Evolutionary conservation across 2,329 filamentous ascomycete genomes (phyloP).

Genomic region (Aspergillus brunneoviolaceus): DNA sequence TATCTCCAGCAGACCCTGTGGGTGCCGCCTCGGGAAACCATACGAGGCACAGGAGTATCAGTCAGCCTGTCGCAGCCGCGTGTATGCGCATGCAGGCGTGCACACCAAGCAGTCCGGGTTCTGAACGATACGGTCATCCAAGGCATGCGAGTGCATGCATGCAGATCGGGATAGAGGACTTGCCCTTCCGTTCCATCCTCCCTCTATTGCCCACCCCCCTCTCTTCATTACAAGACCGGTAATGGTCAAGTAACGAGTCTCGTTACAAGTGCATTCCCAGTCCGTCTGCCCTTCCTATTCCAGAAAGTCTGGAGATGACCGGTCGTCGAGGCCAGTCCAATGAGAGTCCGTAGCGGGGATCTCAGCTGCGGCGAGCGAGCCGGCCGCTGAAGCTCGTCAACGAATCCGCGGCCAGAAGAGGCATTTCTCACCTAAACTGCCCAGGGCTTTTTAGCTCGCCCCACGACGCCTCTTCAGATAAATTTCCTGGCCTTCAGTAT

Average conservation of each 20-base stretch:
- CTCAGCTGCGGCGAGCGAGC: slow-evolving; percentile 31
- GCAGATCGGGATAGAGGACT: slow-evolving; percentile 13
- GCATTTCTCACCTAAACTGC: slow-evolving; percentile 10
- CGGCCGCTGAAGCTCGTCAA: slow-evolving; percentile 26
- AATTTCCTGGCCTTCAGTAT: slow-evolving; percentile 24
- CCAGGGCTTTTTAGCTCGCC: slow-evolving; percentile 29
- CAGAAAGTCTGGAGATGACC: slow-evolving; percentile 35
- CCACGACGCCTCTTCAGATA: slow-evolving; percentile 22
- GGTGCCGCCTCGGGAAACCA: neutral
- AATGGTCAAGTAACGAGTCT: slow-evolving; percentile 12
- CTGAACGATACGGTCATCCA: slow-evolving; percentile 13
- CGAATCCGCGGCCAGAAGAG: slow-evolving; percentile 35
- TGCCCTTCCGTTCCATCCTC: slow-evolving; percentile 7
- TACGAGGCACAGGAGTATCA: neutral
- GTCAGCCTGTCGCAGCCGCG: neutral
- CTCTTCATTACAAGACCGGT: slow-evolving; percentile 3
- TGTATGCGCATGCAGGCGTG: neutral
- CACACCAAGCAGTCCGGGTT: slow-evolving; percentile 5
- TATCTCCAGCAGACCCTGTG: slow-evolving; percentile 3
- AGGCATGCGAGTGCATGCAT: slow-evolving; percentile 12
- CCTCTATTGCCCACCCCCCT: neutral
- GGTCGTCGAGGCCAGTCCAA: slow-evolving; percentile 38
- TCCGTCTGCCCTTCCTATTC: slow-evolving; percentile 26
- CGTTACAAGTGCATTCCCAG: slow-evolving; percentile 18
- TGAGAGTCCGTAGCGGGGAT: slow-evolving; percentile 40